Conservation (phyloP, 1,139 yeast genomes). For the Candida frijolesensis region DNA sequence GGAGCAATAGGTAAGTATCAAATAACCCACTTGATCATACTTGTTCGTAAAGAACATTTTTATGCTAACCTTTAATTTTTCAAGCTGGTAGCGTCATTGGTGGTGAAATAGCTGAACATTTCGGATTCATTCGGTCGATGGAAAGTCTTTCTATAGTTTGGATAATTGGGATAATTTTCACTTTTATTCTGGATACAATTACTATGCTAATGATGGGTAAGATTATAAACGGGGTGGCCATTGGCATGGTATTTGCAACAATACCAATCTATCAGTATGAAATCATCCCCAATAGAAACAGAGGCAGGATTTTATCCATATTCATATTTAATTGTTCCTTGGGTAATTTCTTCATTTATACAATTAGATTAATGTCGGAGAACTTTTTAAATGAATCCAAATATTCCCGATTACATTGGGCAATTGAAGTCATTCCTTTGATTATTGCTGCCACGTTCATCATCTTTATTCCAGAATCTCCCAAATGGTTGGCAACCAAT, state of each 20-base stretch:
- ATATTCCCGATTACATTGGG: constrained; percentile 24
- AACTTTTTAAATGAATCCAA: constrained; percentile 9
- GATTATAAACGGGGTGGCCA: constrained; percentile 31
- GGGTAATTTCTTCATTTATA: constrained; percentile 27
- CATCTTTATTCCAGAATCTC: constrained; percentile 35
- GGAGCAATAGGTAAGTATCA: constrained; percentile 34
- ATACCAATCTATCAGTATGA: constrained; percentile 38
- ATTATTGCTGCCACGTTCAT: constrained; percentile 14
- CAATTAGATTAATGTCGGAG: constrained; percentile 23
- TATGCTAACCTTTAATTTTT: constrained; percentile 2
- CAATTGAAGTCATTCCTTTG: constrained; percentile 28
- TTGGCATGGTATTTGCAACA: constrained; percentile 34
- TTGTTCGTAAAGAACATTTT: not conserved
- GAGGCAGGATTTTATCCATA: constrained; percentile 21
- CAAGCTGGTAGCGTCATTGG: constrained; percentile 35
- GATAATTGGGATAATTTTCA: constrained; percentile 28
- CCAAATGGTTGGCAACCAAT: constrained; percentile 37
- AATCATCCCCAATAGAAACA: constrained; percentile 24
- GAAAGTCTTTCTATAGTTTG: constrained; percentile 31
- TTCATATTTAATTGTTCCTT: constrained; percentile 18
- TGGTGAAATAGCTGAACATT: constrained; percentile 32
- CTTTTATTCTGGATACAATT: constrained; percentile 28
- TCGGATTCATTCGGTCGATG: constrained; percentile 31
- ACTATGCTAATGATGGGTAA: constrained; percentile 31
- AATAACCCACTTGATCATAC: not conserved